Evolutionary conservation across 1,284 basidiomycete species (phyloP), one percentile per base, ranked within the genome.

Genomic region (Cystobasidium pallidum): DNA sequence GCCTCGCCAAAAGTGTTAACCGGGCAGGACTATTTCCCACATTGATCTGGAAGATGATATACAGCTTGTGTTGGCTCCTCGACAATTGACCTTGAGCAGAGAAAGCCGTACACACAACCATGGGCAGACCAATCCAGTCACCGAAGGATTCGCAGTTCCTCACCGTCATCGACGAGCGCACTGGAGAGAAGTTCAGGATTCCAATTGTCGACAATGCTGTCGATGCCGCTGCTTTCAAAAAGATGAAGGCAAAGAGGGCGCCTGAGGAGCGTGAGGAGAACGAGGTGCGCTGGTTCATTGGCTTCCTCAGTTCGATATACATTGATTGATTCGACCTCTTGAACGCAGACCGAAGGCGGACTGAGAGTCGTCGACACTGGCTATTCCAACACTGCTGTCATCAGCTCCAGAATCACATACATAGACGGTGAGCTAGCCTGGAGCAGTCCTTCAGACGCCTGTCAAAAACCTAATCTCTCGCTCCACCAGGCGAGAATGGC

Each of bases 161-260:
- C 66, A 88, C 88, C 17, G 88, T 93, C 77, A 83, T 81, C 62
- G 92, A 94, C 82, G 91, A 94, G 80, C 87, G 91, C 65, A 94
- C 92, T 2, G 90, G 91, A 51, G 90, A 88, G 81, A 84, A 86
- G 0, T 89, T 89, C 81, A 85, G 82, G 43, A 84, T 93, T 64
- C 88, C 88, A 26, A 78, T 81, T 70, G 73, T 73, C 19, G 55
- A 76, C 47, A 78, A 78, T 61, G 51, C 72, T 7, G 47, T 77
- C 36, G 59, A 62, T 30, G 92, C 92, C 0, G 89, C 89, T 0
- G 88, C 87, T 17, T 92, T 94, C 85, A 92, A 91, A 82, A 81
- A 83, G 55, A 86, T 92, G 62, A 84, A 85, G 47, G 88, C 90
- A 0, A 82, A 86, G 0, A 76, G 81, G 21, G 84, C 83, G 36